Base-by-base conservation (phyloP, 73 alveolate genomes). In the Symbiodinium natans region DNA sequence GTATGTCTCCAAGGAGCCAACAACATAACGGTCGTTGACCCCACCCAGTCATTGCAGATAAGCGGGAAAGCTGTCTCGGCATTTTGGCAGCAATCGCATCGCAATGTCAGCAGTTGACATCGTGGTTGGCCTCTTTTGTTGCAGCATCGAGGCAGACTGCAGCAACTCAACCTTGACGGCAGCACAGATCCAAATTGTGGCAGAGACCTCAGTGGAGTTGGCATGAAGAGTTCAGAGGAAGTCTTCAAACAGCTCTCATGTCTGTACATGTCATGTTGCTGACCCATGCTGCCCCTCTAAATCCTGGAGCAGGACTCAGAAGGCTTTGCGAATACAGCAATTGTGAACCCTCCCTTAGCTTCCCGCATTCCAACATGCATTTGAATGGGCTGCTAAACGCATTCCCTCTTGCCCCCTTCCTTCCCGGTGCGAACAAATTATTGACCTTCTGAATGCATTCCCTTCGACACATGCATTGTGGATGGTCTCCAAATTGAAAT, bases 21-120 rank as follows among this genome's bases (percentile, higher is more conserved):
- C 88, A 59, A 82, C 25, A 19, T 90, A 23, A 7, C 36, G 71
- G 86, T 88, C 48, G 71, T 77, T 27, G 88, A 90, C 46, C 71
- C 68, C 46, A 71, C 25, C 13, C 34, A 68, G 80, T 29, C 25
- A 17, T 33, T 90, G 54, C 41, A 71, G 54, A 39, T 90, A 40
- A 38, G 4, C 1, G 97, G 75, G 0, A 38, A 36, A 33, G 25
- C 59, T 2, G 59, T 80, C 59, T 36, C 33, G 36, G 88, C 33
- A 19, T 29, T 59, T 38, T 25, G 38, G 36, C 56, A 31, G 40
- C 84, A 34, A 33, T 17, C 31, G 36, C 33, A n/a, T n/a, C n/a
- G n/a, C n/a, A n/a, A n/a, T n/a, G n/a, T n/a, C n/a, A n/a, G n/a
- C n/a, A n/a, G 82, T 3, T 68, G 15, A 19, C 13, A 6, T 23